Evolutionary conservation across 768 basidiomycete species (phyloP).

Genomic region (Lactifluus piperatus): DNA sequence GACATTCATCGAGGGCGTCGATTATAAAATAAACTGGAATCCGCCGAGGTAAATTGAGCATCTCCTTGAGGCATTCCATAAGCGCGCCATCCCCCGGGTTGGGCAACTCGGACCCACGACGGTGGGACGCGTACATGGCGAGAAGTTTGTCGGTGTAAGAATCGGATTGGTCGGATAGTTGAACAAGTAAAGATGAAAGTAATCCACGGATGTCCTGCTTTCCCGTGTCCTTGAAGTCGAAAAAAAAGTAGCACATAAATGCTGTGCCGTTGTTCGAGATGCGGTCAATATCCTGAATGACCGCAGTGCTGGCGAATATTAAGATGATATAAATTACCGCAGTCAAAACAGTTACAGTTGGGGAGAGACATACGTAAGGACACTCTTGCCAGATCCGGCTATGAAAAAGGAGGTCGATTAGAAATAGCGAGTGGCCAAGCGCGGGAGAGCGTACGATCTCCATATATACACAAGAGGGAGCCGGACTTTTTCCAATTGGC

Average conservation of each 20-base stretch:
- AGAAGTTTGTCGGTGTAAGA: not conserved
- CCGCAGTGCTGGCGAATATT: not conserved
- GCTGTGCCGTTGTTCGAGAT: not conserved
- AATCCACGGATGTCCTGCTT: not conserved
- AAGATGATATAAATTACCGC: not conserved
- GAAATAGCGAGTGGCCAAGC: not conserved
- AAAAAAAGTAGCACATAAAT: too few species aligned
- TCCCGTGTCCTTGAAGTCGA: not conserved
- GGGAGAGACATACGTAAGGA: not conserved
- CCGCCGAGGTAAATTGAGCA: not conserved
- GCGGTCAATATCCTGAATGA: not conserved
- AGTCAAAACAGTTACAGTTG: rapidly evolving
- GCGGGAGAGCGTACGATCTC: not conserved
- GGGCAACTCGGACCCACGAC: not conserved
- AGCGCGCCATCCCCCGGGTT: not conserved
- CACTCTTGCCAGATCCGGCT: slow-evolving; percentile 8
- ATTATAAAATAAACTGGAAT: not conserved
- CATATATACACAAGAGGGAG: not conserved
- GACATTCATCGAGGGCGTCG: not conserved
- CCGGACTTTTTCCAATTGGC: not conserved
- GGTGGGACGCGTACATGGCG: not conserved
- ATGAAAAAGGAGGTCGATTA: not conserved
- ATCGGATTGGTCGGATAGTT: not conserved
- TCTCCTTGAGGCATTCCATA: not conserved
- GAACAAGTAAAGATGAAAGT: not conserved